These are phyloP conservation scores for Terana coerulea DNA, from an alignment of 768 basidiomycete species.

Conservation along the genomic window DNA sequence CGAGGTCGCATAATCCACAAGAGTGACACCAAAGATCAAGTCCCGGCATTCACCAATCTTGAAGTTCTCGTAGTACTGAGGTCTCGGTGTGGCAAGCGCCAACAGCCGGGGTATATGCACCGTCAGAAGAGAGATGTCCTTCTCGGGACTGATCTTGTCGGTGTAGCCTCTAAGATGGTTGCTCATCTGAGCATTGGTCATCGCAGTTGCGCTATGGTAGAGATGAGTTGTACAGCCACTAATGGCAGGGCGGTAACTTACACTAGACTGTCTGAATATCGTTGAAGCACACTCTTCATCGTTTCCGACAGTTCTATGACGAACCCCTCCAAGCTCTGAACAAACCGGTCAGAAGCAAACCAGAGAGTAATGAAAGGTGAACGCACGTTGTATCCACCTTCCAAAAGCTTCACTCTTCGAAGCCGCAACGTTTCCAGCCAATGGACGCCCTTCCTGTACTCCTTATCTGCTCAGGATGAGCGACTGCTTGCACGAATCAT, in stretches of 20 bases:
- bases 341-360: background rate
- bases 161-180: slow-evolving; percentile 59
- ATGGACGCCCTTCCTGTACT: slow-evolving; percentile 86
- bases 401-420: slow-evolving; percentile 74
- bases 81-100: slow-evolving; percentile 63
- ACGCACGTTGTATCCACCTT: slow-evolving; percentile 74
- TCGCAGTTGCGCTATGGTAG: slow-evolving; percentile 62
- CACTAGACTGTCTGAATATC: slow-evolving; percentile 81
- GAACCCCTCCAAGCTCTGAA: slow-evolving; percentile 78
- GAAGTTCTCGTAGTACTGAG: slow-evolving; percentile 71
- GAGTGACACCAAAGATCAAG: slow-evolving; percentile 83
- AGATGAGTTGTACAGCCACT: background rate
- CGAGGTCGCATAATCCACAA: slow-evolving; percentile 86
- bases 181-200: slow-evolving; percentile 72
- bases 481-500: slow-evolving; percentile 1
- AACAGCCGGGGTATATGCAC: slow-evolving; percentile 58
- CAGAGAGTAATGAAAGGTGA: background rate
- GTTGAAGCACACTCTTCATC: slow-evolving; percentile 60
- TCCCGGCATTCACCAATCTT: slow-evolving; percentile 84
- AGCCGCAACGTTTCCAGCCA: slow-evolving; percentile 90
- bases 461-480: slow-evolving; percentile 56
- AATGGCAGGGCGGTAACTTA: slow-evolving; percentile 30
- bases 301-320: slow-evolving; percentile 64
- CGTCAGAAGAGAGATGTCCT: slow-evolving; percentile 59
- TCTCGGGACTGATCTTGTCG: slow-evolving; percentile 64